These are phyloP conservation scores for Collybiopsis confluens DNA, from an alignment of 768 basidiomycete genomes.

Conservation along the genomic window DNA sequence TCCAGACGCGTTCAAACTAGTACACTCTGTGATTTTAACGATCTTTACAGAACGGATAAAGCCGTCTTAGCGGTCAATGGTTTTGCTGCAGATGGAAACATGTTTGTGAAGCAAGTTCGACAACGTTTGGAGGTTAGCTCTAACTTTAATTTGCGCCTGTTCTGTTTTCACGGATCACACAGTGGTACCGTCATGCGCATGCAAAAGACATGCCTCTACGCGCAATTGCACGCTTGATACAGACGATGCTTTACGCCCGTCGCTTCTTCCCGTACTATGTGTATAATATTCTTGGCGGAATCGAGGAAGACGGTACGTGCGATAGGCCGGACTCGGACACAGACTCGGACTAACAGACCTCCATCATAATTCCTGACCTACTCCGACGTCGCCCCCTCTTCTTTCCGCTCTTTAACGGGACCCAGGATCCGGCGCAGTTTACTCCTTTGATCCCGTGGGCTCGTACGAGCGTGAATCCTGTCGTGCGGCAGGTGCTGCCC, in stretches of 20 bases:
- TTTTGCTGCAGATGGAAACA: conserved; percentile 95
- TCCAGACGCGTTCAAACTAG: conserved; percentile 7
- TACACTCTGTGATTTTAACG: not conserved
- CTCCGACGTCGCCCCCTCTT: conserved; percentile 18
- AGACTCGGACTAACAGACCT: conserved; percentile 6
- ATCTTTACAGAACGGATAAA: conserved; percentile 70
- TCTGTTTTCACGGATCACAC: conserved; percentile 4
- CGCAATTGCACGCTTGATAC: conserved; percentile 95
- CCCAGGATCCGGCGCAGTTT: conserved; percentile 94
- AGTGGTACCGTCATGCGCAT: conserved; percentile 99
- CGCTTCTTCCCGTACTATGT: conserved; percentile 99
- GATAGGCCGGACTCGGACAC: conserved; percentile 9
- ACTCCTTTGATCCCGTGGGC: conserved; percentile 99
- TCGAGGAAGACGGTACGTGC: conserved; percentile 89
- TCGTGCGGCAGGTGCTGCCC: conserved; percentile 95
- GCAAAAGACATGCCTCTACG: conserved; percentile 96
- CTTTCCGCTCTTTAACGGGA: no score
- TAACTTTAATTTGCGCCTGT: not conserved
- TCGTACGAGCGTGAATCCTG: conserved; percentile 97
- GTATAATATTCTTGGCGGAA: conserved; percentile 93
- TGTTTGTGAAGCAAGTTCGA: conserved; percentile 95
- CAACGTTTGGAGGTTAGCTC: conserved; percentile 86
- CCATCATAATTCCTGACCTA: conserved; percentile 13
- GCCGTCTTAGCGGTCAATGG: conserved; percentile 95
- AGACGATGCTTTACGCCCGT: conserved; percentile 94